These are phyloP conservation scores for Aquanectria penicillioides DNA, from an alignment of 2,329 filamentous ascomycete species.

Conservation along the genomic window DNA sequence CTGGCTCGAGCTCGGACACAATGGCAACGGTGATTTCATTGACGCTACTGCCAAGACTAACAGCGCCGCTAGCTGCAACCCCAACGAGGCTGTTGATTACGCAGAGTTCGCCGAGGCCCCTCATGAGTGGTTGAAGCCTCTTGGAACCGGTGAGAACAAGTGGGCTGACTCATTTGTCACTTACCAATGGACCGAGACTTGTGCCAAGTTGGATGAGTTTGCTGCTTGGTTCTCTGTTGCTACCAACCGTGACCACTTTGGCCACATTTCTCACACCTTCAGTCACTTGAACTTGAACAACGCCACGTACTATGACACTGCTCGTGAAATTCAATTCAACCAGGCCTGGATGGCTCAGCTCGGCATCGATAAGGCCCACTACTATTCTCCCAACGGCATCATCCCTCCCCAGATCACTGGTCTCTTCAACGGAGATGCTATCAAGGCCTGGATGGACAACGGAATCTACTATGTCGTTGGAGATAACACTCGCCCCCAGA, in stretches of 20 bases:
- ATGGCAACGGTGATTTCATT: slow-evolving; percentile 32
- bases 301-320: slow-evolving; percentile 27
- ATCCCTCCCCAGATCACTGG: slow-evolving; percentile 28
- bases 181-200: slow-evolving; percentile 24
- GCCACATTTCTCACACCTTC: slow-evolving; percentile 28
- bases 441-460: slow-evolving; percentile 28
- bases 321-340: slow-evolving; percentile 29
- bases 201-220: slow-evolving; percentile 25
- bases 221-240: slow-evolving; percentile 26
- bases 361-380: slow-evolving; percentile 25
- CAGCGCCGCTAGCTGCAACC: neutral
- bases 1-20: slow-evolving; percentile 28
- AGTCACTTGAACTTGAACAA: slow-evolving; percentile 30
- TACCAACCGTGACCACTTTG: slow-evolving; percentile 26
- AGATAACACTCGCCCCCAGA: slow-evolving; percentile 26
- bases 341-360: slow-evolving; percentile 28
- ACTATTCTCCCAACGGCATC: slow-evolving; percentile 24
- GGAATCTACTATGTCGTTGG: slow-evolving; percentile 23
- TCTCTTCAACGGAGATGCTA: slow-evolving; percentile 29
- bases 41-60: neutral
- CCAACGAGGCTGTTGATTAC: slow-evolving; percentile 24
- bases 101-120: slow-evolving; percentile 15
- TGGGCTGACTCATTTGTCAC: slow-evolving; percentile 19
- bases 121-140: slow-evolving; percentile 24
- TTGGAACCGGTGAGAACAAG: slow-evolving; percentile 6